Conservation (phyloP, 140 eudicot species). For the Ambrosia hybrid region DNA sequence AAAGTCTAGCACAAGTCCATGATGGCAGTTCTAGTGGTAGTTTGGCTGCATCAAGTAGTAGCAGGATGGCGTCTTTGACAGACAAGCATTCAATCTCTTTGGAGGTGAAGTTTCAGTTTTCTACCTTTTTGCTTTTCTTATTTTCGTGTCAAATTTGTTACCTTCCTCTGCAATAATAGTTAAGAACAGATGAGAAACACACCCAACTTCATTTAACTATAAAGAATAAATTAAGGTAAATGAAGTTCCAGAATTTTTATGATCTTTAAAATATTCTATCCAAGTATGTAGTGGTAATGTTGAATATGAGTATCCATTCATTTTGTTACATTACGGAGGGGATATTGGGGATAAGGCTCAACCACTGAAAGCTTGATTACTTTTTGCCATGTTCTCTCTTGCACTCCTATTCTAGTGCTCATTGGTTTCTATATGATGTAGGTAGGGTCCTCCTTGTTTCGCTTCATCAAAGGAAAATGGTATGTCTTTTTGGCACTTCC, state of each 20-base stretch:
- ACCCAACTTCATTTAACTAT: not conserved
- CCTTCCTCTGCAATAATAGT: not conserved
- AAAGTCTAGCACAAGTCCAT: constrained; percentile 26
- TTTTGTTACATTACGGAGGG: not conserved
- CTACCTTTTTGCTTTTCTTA: too few relatives aligned
- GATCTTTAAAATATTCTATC: constrained; percentile 1
- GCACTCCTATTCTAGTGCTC: not conserved
- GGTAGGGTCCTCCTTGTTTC: constrained; percentile 74
- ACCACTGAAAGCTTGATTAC: not conserved
- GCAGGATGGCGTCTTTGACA: constrained; percentile 3
- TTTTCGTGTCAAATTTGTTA: not conserved
- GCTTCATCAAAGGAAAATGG: constrained; percentile 85
- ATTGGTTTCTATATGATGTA: constrained; percentile 38
- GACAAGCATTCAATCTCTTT: constrained; percentile 46
- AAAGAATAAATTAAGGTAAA: constrained; percentile 1
- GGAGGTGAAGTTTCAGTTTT: constrained; percentile 31
- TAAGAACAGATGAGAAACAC: not conserved
- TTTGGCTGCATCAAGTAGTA: constrained; percentile 18
- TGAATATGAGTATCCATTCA: constrained; percentile 6
- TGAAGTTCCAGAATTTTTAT: not conserved
- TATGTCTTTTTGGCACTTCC: constrained; percentile 28
- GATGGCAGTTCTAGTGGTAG: constrained; percentile 12
- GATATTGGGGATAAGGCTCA: constrained; percentile 8
- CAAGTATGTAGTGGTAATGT: not conserved
- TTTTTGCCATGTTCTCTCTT: not conserved